A percentile compares a stretch with the other conserved stretches of the same genome.
These are phyloP conservation scores for Diaporthe vaccinii DNA, from an alignment of 2,329 filamentous ascomycete species.

Conservation along the genomic window DNA sequence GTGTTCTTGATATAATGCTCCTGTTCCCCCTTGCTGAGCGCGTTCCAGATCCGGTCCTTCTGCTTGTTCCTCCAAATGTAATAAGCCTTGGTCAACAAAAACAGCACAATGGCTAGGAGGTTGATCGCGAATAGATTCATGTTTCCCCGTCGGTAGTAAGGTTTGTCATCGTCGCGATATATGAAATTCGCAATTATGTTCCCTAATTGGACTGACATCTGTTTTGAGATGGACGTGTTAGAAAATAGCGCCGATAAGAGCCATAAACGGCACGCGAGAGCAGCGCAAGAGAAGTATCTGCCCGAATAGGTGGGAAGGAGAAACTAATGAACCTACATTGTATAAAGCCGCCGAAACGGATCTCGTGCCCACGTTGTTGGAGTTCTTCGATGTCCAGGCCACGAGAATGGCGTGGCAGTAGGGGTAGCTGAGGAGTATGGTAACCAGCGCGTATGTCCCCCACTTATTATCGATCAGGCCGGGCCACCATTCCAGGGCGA, in stretches of 20 bases:
- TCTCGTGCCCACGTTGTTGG: slow-evolving; percentile 70
- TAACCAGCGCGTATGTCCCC: slow-evolving; percentile 65
- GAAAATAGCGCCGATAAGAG: rapidly evolving
- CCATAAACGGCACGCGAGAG: not conserved
- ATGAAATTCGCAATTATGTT: slow-evolving; percentile 56
- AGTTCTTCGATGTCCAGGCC: slow-evolving; percentile 70
- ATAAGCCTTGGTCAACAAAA: slow-evolving; percentile 65
- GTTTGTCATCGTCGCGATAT: slow-evolving; percentile 68
- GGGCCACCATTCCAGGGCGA: slow-evolving; percentile 63
- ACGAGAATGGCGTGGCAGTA: slow-evolving; percentile 72
- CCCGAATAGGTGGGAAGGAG: rapidly evolving
- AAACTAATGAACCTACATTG: slow-evolving; percentile 55
- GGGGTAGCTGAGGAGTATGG: slow-evolving; percentile 64
- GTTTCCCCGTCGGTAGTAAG: slow-evolving; percentile 68
- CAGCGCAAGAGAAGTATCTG: not conserved
- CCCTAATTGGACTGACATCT: slow-evolving; percentile 55
- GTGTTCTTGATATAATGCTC: slow-evolving; percentile 61
- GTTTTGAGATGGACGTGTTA: not conserved
- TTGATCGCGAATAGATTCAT: slow-evolving; percentile 65
- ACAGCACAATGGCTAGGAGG: slow-evolving; percentile 62
- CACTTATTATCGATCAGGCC: slow-evolving; percentile 58
- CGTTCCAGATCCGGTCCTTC: slow-evolving; percentile 61
- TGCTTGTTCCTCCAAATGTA: slow-evolving; percentile 65
- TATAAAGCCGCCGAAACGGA: slow-evolving; percentile 72
- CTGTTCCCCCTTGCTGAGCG: slow-evolving; percentile 62